Conservation (phyloP, 2,329 filamentous ascomycete genomes). For the Microcyclosporella mali region DNA sequence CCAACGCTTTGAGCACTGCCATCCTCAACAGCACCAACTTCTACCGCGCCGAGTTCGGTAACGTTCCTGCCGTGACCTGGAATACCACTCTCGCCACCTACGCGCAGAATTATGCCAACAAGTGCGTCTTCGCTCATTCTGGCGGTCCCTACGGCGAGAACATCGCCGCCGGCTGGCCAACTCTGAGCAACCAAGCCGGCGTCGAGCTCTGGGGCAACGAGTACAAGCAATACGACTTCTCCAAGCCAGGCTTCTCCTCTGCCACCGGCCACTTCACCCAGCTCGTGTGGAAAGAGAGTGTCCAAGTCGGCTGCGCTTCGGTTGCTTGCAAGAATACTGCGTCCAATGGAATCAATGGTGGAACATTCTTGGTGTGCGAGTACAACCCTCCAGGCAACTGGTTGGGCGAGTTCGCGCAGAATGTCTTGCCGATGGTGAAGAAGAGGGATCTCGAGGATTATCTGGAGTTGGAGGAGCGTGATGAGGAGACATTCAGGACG, state of each 20-base stretch:
- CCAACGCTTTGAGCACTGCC: conserved; percentile 12
- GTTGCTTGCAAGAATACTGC: conserved; percentile 18
- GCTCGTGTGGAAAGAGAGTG: conserved; percentile 30
- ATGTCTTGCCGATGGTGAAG: conserved; percentile 27
- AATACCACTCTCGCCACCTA: conserved; percentile 24
- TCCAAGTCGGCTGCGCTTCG: conserved; percentile 26
- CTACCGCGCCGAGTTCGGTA: conserved; percentile 22
- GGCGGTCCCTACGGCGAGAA: conserved; percentile 31
- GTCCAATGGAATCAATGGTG: conserved; percentile 12
- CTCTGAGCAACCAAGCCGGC: conserved; percentile 7
- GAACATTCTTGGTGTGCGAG: conserved; percentile 33
- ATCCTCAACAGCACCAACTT: conserved; percentile 31
- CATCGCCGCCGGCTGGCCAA: conserved; percentile 6
- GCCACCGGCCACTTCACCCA: conserved; percentile 30
- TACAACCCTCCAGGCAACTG: conserved; percentile 36
- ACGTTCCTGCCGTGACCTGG: conserved; percentile 23
- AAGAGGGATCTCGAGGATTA: conserved; percentile 18
- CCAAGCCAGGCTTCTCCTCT: conserved; percentile 23
- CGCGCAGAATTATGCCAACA: conserved; percentile 24
- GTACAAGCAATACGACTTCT: conserved; percentile 26
- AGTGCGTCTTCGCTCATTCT: conserved; percentile 29
- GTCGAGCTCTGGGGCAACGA: conserved; percentile 31
- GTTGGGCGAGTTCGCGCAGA: conserved; percentile 29
- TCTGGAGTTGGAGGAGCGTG: conserved; percentile 18
- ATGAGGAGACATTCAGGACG: too few species aligned